A percentile compares a stretch with the other conserved stretches of the same genome.
Evolutionary conservation across 768 basidiomycete species (phyloP).

Genomic region (Podaxis pistillaris): DNA sequence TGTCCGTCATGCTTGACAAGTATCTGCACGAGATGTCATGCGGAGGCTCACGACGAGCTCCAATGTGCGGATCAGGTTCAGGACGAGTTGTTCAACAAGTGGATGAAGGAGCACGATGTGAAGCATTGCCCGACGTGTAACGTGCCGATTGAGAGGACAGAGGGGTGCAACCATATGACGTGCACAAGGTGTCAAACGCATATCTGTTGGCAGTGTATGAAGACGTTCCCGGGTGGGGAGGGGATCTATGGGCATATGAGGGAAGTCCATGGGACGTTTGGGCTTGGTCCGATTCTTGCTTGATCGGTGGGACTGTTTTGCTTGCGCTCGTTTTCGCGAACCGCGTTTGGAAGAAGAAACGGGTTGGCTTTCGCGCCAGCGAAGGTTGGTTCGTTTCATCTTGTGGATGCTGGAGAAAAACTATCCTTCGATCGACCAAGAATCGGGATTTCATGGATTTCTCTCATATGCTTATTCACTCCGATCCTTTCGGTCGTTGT

Average conservation of each 20-base stretch:
- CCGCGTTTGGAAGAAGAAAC: too few species aligned
- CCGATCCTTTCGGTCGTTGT: too few species aligned
- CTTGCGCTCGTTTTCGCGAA: neutral
- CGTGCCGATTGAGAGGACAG: conserved; percentile 65
- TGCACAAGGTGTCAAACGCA: conserved; percentile 74
- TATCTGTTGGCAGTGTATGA: conserved; percentile 78
- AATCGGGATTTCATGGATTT: too few species aligned
- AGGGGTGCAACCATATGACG: conserved; percentile 85
- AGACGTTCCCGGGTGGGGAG: conserved; percentile 63
- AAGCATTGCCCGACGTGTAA: conserved; percentile 76
- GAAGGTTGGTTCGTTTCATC: too few species aligned
- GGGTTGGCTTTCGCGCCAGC: too few species aligned
- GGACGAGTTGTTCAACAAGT: conserved; percentile 61
- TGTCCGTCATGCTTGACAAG: conserved; percentile 70
- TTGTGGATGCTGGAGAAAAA: too few species aligned
- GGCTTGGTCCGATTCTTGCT: conserved; percentile 16
- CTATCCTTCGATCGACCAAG: too few species aligned
- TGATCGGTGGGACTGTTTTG: neutral
- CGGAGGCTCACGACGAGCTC: conserved; percentile 60
- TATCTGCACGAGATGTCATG: conserved; percentile 65
- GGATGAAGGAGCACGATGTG: conserved; percentile 62
- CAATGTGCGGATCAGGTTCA: conserved; percentile 60
- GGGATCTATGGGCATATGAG: conserved; percentile 85
- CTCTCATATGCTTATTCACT: too few species aligned
- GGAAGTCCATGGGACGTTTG: conserved; percentile 58